Evolutionary conservation across 1,284 basidiomycete species (phyloP).

Genomic region (Xerocomus amazonicus): DNA sequence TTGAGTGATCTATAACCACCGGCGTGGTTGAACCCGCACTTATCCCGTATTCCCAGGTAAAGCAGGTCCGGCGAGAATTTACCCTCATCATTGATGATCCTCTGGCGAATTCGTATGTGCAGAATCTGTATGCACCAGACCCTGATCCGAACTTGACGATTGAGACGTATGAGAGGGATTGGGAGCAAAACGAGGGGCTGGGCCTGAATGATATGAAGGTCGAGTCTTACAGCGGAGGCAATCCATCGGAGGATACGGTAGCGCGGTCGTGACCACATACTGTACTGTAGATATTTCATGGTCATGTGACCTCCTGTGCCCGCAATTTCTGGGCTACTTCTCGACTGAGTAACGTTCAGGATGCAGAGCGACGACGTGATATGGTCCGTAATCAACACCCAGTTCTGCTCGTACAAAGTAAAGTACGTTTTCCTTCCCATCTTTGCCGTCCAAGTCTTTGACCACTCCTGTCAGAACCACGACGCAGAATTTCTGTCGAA

Average conservation of each 20-base stretch:
- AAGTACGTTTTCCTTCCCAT: conserved; percentile 57
- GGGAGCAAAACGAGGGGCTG: conserved; percentile 93
- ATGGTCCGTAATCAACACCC: conserved; percentile 90
- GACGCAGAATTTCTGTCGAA: conserved; percentile 97
- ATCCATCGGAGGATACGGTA: conserved; percentile 4
- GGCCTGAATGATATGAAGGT: conserved; percentile 97
- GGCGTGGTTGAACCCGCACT: neutral
- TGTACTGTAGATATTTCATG: no score
- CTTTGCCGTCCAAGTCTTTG: conserved; percentile 1
- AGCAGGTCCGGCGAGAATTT: conserved; percentile 73
- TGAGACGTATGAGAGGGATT: conserved; percentile 80
- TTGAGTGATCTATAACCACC: conserved; percentile 30
- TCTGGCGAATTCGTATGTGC: conserved; percentile 92
- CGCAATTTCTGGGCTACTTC: neutral
- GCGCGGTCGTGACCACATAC: no score
- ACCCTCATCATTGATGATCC: conserved; percentile 96
- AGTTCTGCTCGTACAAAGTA: conserved; percentile 98
- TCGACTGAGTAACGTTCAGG: conserved; percentile 1
- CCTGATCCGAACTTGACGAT: conserved; percentile 88
- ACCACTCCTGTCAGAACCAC: conserved; percentile 57
- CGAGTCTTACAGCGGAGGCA: conserved; percentile 65
- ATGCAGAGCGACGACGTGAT: conserved; percentile 96
- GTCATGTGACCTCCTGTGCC: neutral
- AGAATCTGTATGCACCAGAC: conserved; percentile 92
- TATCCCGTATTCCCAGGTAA: conserved; percentile 49